A percentile compares a stretch with the other conserved stretches of the same genome.
These are phyloP conservation scores for Spinacia oleracea DNA, from an alignment of 179 eudicot genomes.

Conservation along the genomic window DNA sequence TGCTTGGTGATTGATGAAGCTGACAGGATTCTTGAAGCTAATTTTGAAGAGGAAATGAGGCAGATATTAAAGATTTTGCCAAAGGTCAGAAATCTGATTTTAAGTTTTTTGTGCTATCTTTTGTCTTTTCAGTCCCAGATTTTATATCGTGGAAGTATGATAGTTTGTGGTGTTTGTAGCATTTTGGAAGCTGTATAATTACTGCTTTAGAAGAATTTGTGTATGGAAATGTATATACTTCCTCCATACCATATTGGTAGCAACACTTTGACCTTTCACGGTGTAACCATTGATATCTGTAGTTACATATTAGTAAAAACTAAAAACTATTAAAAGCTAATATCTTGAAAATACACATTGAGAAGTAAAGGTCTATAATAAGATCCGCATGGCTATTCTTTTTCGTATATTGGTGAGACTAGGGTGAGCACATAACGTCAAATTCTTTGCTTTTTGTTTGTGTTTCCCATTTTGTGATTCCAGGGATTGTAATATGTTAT, in stretches of 20 bases:
- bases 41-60: slow-evolving; percentile 92
- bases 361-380: too few species aligned
- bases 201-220: background rate
- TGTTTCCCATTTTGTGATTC: background rate
- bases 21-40: slow-evolving; percentile 85
- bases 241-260: too few species aligned
- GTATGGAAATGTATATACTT: too few species aligned
- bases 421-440: too few species aligned
- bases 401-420: too few species aligned
- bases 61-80: slow-evolving; percentile 79
- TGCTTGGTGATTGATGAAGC: slow-evolving; percentile 88
- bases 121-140: background rate
- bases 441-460: background rate
- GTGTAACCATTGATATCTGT: too few species aligned
- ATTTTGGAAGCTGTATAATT: background rate
- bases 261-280: too few species aligned
- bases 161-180: background rate
- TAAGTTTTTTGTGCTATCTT: background rate
- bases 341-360: too few species aligned
- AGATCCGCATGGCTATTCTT: too few species aligned
- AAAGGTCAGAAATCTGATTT: slow-evolving; percentile 44
- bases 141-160: background rate
- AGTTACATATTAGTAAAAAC: too few species aligned
- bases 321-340: too few species aligned
- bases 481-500: background rate